These are phyloP conservation scores for Eucalyptus tenuipes DNA, from an alignment of 345 rosid species.

Conservation along the genomic window DNA sequence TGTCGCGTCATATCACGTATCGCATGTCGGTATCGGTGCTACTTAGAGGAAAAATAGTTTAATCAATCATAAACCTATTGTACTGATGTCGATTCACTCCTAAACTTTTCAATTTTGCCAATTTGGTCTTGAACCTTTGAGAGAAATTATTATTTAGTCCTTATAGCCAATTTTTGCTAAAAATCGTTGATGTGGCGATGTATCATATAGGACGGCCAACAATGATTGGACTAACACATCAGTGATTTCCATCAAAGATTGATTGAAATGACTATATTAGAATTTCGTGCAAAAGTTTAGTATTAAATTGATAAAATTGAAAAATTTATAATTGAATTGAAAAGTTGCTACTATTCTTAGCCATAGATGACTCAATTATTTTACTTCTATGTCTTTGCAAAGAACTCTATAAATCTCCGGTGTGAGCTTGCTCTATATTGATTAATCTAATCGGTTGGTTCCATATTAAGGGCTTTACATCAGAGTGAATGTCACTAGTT, in stretches of 20 bases:
- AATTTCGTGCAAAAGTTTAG: neutral
- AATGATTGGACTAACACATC: rapidly evolving
- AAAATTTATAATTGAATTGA: rapidly evolving
- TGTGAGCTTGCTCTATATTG: neutral
- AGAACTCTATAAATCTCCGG: neutral
- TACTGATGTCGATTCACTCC: neutral
- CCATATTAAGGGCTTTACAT: neutral
- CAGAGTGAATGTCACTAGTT: neutral
- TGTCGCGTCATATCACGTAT: rapidly evolving
- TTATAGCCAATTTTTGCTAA: rapidly evolving
- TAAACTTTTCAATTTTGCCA: neutral
- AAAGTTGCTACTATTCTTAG: neutral
- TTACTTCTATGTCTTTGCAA: neutral
- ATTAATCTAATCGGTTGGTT: neutral
- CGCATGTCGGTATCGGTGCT: rapidly evolving
- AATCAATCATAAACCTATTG: neutral
- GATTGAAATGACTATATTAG: rapidly evolving
- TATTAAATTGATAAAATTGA: neutral
- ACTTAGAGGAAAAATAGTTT: no score
- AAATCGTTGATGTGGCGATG: rapidly evolving
- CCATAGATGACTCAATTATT: neutral
- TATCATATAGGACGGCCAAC: rapidly evolving
- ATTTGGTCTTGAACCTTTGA: neutral
- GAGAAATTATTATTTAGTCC: neutral
- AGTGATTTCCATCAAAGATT: neutral